phyloP scores from a whole-genome alignment of 768 basidiomycete species.

The Auricularia heimuer region DNA sequence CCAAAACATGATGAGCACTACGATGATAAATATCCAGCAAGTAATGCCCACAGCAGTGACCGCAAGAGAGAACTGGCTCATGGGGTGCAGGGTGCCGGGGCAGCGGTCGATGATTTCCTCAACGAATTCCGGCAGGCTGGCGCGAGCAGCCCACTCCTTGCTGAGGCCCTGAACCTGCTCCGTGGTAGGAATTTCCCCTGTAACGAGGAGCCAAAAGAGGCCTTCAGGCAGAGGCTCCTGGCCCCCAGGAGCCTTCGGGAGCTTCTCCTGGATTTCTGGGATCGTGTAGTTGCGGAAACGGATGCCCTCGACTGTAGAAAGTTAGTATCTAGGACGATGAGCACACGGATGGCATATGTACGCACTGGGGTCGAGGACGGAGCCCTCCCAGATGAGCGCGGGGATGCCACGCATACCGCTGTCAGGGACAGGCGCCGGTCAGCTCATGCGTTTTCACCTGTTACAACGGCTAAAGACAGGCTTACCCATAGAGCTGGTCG shows the following conservation, averaged over 20 bases:
- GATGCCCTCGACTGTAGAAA: conserved; percentile 78
- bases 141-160: conserved; percentile 90
- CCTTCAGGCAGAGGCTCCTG: conserved; percentile 87
- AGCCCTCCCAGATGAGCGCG: conserved; percentile 97
- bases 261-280: conserved; percentile 73
- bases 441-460: conserved; percentile 1
- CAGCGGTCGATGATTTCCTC: conserved; percentile 93
- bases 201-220: conserved; percentile 92
- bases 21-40: conserved; percentile 5
- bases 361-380: conserved; percentile 86
- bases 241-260: conserved; percentile 85
- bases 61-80: conserved; percentile 96
- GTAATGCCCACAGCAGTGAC: conserved; percentile 68
- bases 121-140: conserved; percentile 86
- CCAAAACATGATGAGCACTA: background rate
- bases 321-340: background rate
- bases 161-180: conserved; percentile 83
- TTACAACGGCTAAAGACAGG: background rate
- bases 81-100: conserved; percentile 90
- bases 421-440: conserved; percentile 9
- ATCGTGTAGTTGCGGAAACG: conserved; percentile 97
- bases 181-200: conserved; percentile 86
- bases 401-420: conserved; percentile 86
- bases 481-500: conserved; percentile 83
- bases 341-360: conserved; percentile 3